Conservation (phyloP, 352 stramenopile genomes). For the Globisporangium okanoganense region DNA sequence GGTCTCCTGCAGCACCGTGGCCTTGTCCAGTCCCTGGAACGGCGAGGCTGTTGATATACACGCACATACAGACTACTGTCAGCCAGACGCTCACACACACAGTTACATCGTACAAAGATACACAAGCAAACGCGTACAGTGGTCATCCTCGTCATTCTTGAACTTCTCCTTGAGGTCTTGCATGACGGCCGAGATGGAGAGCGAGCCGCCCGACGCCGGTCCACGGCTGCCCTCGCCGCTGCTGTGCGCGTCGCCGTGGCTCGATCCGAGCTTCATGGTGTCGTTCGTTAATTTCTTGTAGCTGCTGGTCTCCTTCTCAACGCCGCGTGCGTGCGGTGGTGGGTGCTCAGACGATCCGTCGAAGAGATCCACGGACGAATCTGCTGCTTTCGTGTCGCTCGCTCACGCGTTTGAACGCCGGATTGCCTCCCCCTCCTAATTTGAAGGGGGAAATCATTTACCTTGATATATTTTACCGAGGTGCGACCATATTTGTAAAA, state of each 20-base stretch:
- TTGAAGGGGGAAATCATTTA: background rate
- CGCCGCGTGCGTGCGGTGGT: background rate
- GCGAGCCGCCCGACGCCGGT: constrained; percentile 25
- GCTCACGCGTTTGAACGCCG: background rate
- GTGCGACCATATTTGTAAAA: background rate
- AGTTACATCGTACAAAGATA: constrained; percentile 3
- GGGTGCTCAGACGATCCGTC: background rate
- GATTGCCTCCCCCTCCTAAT: constrained; percentile 9
- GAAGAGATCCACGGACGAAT: background rate
- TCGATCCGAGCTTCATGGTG: constrained; percentile 49
- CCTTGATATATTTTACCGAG: background rate
- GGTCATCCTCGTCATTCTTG: constrained; percentile 97
- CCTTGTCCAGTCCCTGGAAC: constrained; percentile 95
- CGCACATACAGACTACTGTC: constrained; percentile 9
- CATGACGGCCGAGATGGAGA: constrained; percentile 86
- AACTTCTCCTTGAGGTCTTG: constrained; percentile 98
- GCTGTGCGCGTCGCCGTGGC: constrained; percentile 45
- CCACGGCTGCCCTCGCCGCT: constrained; percentile 33
- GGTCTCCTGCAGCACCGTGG: constrained; percentile 96
- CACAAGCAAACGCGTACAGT: constrained; percentile 45
- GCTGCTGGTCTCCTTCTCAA: background rate
- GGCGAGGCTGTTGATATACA: constrained; percentile 62
- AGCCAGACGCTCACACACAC: background rate
- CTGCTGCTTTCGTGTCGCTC: constrained; percentile 9
- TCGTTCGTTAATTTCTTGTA: constrained; percentile 6